Evolutionary conservation across 345 rosid species (phyloP), one percentile per base, ranked within the genome.

Genomic region (Gossypium rotundifolium): DNA sequence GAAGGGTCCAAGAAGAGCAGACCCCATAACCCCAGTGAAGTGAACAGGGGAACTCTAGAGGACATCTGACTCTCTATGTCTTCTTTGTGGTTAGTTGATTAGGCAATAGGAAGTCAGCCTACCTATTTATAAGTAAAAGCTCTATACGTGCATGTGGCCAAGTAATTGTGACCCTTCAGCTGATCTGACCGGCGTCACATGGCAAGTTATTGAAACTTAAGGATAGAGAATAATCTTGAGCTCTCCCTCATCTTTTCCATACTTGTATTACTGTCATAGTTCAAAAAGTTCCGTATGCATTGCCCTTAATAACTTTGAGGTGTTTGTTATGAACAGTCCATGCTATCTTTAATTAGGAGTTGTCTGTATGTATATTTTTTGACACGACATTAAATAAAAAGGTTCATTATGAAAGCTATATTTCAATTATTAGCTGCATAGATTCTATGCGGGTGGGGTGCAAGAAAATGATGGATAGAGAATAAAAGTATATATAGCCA

Each of bases 81-180:
- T 2, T 46, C 13, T 11, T 46, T 46, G 51, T 12, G 40, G 7
- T 33, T 5, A 33, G 40, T 33, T 33, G 40, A 33, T 33, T 33
- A 33, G 40, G 1, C 7, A 46, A 46, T 46, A 46, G 11, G 51
- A 46, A 11, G 12, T 12, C 51, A 46, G 13, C 51, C 2, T 46
- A 46, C 51, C 48, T 64, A 64, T 64, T 64, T 64, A 64, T 64
- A 46, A 38, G 68, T 33, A 23, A 64, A 64, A 12, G 40, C 51
- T 45, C 48, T 63, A 33, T 4, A 33, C 38, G 38, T 33, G 6
- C 38, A 33, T 33, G 38, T 33, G 38, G 38, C 6, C 38, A 33
- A 33, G 38, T 33, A 33, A 33, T 33, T 33, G 38, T 33, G 67
- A 46, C 49, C 48, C 48, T 29, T 63, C n/a, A 46, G 67, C 45